These are phyloP conservation scores for Rhizophagus clarus DNA, from an alignment of 192 early-diverging fungal species.

Conservation along the genomic window DNA sequence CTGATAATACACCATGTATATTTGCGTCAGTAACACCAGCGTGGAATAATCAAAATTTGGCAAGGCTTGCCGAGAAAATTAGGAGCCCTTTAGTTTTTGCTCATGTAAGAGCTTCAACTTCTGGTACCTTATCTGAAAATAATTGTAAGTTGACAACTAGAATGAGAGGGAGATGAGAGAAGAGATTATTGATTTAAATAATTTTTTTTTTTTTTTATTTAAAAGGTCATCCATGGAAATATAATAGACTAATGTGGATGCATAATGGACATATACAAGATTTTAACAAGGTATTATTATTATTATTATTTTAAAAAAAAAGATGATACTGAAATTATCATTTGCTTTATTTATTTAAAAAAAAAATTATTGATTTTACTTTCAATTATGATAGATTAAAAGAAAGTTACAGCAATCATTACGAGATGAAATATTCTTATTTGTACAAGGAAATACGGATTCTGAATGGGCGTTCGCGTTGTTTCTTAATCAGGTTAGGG, in stretches of 20 bases:
- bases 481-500: slow-evolving; percentile 71
- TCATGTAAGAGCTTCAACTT: slow-evolving; percentile 77
- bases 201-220: background rate
- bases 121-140: slow-evolving; percentile 71
- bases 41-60: slow-evolving; percentile 79
- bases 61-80: slow-evolving; percentile 76
- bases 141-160: slow-evolving; percentile 56
- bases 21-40: slow-evolving; percentile 82
- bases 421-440: slow-evolving; percentile 67
- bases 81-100: slow-evolving; percentile 75
- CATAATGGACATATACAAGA: slow-evolving; percentile 74
- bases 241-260: slow-evolving; percentile 81
- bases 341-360: background rate
- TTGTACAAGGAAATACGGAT: slow-evolving; percentile 78
- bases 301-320: background rate
- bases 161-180: too few species aligned
- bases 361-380: background rate
- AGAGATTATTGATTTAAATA: background rate
- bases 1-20: slow-evolving; percentile 65
- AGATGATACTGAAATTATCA: background rate
- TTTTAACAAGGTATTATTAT: slow-evolving; percentile 56
- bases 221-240: slow-evolving; percentile 63
- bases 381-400: slow-evolving; percentile 54
- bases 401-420: slow-evolving; percentile 64
- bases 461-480: slow-evolving; percentile 82